These are phyloP conservation scores for Oryza longistaminata DNA, from an alignment of 176 grass and related monocot species.

Conservation along the genomic window DNA sequence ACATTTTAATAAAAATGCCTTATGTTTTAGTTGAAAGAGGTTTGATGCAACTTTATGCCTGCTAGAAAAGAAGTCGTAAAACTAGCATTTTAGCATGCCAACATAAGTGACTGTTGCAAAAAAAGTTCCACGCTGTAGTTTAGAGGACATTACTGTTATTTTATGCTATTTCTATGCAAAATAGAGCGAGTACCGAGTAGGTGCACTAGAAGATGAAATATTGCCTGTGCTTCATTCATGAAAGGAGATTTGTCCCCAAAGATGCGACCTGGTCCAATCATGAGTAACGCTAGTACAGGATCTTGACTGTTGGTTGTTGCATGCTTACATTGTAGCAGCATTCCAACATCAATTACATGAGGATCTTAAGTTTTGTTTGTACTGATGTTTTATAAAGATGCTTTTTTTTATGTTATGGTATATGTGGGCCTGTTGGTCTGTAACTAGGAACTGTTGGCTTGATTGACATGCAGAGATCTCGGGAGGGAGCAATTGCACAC, in stretches of 20 bases:
- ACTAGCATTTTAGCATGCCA: conserved; percentile 12
- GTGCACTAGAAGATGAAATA: conserved; percentile 14
- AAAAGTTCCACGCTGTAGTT: neutral
- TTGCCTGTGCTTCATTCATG: neutral
- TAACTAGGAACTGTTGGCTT: conserved; percentile 3
- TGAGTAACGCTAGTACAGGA: conserved; percentile 14
- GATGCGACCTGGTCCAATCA: neutral
- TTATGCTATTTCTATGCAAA: conserved; percentile 11
- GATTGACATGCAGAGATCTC: conserved; percentile 61
- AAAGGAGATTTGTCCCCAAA: conserved; percentile 1
- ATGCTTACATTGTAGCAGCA: conserved; percentile 2
- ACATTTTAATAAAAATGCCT: conserved; percentile 4
- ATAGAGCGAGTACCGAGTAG: neutral
- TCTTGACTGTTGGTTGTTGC: neutral
- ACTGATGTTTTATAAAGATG: conserved; percentile 1
- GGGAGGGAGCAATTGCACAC: conserved; percentile 72
- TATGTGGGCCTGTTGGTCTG: conserved; percentile 4
- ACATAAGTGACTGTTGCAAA: conserved; percentile 5
- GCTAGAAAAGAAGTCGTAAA: neutral
- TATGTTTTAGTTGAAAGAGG: conserved; percentile 20
- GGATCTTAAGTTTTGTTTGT: neutral
- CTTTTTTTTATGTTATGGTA: conserved; percentile 1
- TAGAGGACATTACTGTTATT: conserved; percentile 12
- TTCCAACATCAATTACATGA: conserved; percentile 16
- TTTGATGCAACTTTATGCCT: conserved; percentile 11